Base-by-base conservation (phyloP, 1,139 yeast species). In the Pichia sp. region DNA sequence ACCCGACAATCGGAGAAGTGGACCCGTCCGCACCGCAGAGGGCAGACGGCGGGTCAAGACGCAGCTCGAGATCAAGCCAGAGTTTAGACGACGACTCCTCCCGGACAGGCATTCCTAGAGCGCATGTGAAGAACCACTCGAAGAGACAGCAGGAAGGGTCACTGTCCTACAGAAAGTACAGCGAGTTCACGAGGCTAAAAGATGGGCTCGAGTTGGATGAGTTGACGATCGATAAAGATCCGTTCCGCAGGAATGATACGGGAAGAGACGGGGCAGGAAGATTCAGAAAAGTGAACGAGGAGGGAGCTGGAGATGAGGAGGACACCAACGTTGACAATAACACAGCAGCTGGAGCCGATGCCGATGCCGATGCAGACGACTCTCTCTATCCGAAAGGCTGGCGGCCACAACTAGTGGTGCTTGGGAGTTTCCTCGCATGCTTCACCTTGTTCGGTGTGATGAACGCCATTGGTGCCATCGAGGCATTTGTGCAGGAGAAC, bases 401-500 rank as follows among this genome's bases (percentile, higher is more conserved):
- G 31, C 48, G 47, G 48, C 63, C 67, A 1, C 58, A 57, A 71
- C 56, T 72, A 6, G 83, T 81, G 1, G 77, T 82, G 1, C 61
- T 83, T 12, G 93, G 93, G 0, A 76, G 85, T 1, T 84, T 83
- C 60, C 67, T 84, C 59, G 89, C 91, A 0, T 69, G 85, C 45
- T 72, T 81, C 16, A 81, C 85, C 0, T 78, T 76, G 29, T 82
- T 85, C 64, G 92, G 92, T 2, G 67, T 83, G 34, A 75, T 83
- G 62, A 85, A 85, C 63, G 73, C 85, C 2, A 67, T 83, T 49
- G 92, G 92, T 55, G 87, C 87, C 0, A 75, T 85, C 50, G 85
- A 85, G 66, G 77, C 87, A 0, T 83, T 84, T 60, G 76, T 86
- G 24, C 74, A 83, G 10, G 66, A 70, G 10, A 77, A 84, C 63